Evolutionary conservation across 768 basidiomycete species (phyloP), one percentile per base, ranked within the genome.

Genomic region (Termitomyces sp.): DNA sequence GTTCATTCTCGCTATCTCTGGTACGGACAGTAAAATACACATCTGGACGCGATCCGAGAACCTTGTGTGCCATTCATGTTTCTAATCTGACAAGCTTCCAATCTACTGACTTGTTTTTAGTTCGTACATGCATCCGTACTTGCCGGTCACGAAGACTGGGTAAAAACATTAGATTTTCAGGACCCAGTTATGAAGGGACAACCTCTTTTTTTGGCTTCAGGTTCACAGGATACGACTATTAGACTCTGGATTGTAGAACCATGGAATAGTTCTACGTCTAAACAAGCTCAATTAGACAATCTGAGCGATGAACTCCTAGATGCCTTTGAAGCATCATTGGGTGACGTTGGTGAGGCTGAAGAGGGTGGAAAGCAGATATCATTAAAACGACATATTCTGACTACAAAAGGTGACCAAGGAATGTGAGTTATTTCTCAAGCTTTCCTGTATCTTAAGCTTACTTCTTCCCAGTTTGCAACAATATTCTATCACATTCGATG

Each of bases 141-240:
- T 48, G 73, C 82, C 13, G 97, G 97, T 2, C 97, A 99, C 66
- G 92, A 97, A 77, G 96, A 99, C 65, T 99, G 97, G 97, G 80
- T 98, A 54, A 85, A 89, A 53, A 79, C 85, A 59, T 81, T 98
- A 37, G 80, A 86, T 2, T 94, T 98, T 69, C 76, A 76, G 46
- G 43, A 64, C 0, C 71, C 77, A 12, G 46, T 55, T 18, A 60
- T 64, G 5, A 59, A 68, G 4, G 65, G 69, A 1, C 74, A 78
- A n/a, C 72, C 78, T 31, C 76, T 98, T 8, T 68, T 89, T 0
- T 77, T 99, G 37, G 95, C 97, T 1, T 95, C 94, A 24, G 97
- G 94, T 1, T 95, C 94, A 9, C 97, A 98, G 72, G 97, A 99
- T 68, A 85, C 86, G 8, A 95, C 91, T 29, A 91, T 98, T 53